These are phyloP conservation scores for Amanita rimosa DNA, from an alignment of 768 basidiomycete species.

Conservation along the genomic window DNA sequence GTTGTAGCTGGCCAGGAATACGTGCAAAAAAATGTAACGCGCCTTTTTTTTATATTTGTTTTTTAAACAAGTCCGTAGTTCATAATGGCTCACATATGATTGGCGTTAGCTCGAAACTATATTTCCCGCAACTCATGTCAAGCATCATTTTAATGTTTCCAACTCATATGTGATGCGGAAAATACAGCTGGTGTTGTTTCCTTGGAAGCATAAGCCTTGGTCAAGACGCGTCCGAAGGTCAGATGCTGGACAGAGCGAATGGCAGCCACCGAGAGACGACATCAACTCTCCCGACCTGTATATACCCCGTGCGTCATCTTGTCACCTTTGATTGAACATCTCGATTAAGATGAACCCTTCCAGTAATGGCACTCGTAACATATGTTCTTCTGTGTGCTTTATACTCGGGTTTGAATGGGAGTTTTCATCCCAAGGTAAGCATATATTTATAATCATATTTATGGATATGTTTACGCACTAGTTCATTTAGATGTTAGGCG, in stretches of 20 bases:
- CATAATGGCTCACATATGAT: constrained; percentile 7
- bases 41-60: not conserved
- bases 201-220: constrained; percentile 91
- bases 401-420: constrained; percentile 68
- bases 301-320: constrained; percentile 60
- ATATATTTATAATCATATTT: not conserved
- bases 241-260: constrained; percentile 63
- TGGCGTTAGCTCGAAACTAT: constrained; percentile 60
- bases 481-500: constrained; percentile 52
- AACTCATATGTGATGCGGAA: constrained; percentile 93
- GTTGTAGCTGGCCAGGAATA: constrained; percentile 93
- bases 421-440: constrained; percentile 66
- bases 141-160: constrained; percentile 92
- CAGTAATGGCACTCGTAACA: constrained; percentile 93
- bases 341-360: constrained; percentile 5
- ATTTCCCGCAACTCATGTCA: constrained; percentile 66
- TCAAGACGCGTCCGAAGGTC: constrained; percentile 54
- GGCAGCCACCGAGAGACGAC: constrained; percentile 85
- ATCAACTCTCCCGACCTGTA: constrained; percentile 95
- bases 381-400: constrained; percentile 88
- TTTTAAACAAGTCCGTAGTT: no score
- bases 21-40: constrained; percentile 85
- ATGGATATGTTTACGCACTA: not conserved
- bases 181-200: constrained; percentile 80
- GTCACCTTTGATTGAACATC: not conserved